phyloP scores from a whole-genome alignment of 2,329 filamentous ascomycete species.

The Sporothrix pallida region DNA sequence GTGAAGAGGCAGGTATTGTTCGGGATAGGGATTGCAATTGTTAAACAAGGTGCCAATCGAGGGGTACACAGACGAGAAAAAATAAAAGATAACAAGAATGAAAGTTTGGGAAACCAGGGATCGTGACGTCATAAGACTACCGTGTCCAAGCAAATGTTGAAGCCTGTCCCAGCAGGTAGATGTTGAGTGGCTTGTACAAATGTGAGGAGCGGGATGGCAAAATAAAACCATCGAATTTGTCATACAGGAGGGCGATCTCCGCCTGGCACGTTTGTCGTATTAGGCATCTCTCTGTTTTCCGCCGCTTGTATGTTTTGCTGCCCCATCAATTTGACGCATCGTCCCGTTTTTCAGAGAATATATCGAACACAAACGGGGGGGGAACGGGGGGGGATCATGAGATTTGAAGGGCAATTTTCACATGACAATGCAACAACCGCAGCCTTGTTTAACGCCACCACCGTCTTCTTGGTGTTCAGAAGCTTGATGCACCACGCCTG shows the following conservation, averaged over 20 bases:
- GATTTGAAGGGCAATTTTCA: constrained; percentile 48
- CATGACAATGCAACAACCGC: constrained; percentile 78
- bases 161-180: background rate
- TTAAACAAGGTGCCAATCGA: too few relatives aligned
- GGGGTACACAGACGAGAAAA: background rate
- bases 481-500: constrained; percentile 54
- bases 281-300: too few relatives aligned
- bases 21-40: too few relatives aligned
- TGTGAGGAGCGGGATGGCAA: background rate
- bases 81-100: background rate
- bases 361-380: too few relatives aligned
- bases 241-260: too few relatives aligned
- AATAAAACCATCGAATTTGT: too few relatives aligned
- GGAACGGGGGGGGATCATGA: too few relatives aligned
- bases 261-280: too few relatives aligned
- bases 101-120: background rate
- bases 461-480: constrained; percentile 58
- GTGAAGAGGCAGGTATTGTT: background rate
- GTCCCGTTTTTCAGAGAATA: too few relatives aligned
- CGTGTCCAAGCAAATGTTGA: background rate
- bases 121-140: constrained; percentile 4
- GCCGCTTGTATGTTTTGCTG: too few relatives aligned
- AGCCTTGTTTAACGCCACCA: constrained; percentile 59
- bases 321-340: too few relatives aligned
- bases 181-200: background rate